Percentiles rank a stretch among this genome's conserved stretches.
These are phyloP conservation scores for Cyanidioschyzon merolae DNA, from an alignment of 23 red algal genomes.

Conservation along the genomic window DNA sequence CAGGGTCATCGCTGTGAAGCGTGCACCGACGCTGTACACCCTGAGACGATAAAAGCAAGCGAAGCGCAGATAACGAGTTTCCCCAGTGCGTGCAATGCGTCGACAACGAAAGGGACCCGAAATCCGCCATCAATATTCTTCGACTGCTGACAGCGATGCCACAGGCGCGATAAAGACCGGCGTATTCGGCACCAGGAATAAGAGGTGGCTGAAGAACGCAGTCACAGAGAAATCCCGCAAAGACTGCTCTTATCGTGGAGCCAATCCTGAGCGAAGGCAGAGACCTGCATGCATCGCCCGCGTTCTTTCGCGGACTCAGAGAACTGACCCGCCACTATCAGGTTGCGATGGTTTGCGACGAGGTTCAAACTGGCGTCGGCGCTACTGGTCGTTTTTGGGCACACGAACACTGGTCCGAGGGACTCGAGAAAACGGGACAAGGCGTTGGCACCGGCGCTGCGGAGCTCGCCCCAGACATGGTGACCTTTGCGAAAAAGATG, in stretches of 20 bases:
- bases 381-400: constrained; percentile 36
- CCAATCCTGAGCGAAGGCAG: constrained; percentile 32
- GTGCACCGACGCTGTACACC: no score
- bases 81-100: no score
- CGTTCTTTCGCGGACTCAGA: constrained; percentile 23
- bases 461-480: constrained; percentile 29
- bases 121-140: no score
- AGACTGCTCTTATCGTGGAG: constrained; percentile 21
- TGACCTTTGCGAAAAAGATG: constrained; percentile 47
- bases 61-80: no score
- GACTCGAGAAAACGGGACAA: not conserved
- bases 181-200: no score
- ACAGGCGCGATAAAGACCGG: no score
- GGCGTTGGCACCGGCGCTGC: not conserved
- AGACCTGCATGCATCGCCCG: constrained; percentile 18
- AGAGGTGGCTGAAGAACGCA: not conserved
- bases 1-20: no score
- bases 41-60: no score
- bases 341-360: constrained; percentile 24
- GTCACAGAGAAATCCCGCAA: not conserved
- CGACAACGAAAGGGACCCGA: no score
- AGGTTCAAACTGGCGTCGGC: constrained; percentile 34
- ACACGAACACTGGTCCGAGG: constrained; percentile 27
- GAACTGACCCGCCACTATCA: not conserved
- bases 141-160: no score